Evolutionary conservation across 345 rosid species (phyloP).

Genomic region (Cochlearia excelsa): DNA sequence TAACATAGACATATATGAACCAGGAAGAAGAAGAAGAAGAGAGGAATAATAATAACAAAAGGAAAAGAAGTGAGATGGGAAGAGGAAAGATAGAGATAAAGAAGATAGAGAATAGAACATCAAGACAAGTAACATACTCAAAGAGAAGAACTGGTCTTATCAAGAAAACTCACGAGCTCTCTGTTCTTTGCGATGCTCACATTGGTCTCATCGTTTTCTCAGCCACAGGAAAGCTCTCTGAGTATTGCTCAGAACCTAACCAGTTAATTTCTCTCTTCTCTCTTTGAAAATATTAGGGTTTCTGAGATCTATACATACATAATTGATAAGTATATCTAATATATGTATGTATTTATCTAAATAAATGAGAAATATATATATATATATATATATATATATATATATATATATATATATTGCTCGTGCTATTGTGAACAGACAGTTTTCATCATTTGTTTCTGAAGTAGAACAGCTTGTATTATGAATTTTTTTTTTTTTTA

Average conservation of each 20-base stretch:
- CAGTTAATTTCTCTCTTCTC: conserved; percentile 30
- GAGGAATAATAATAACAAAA: conserved; percentile 3
- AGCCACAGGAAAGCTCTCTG: conserved; percentile 41
- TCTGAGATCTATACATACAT: conserved; percentile 30
- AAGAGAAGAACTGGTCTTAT: conserved; percentile 51
- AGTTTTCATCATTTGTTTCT: conserved; percentile 37
- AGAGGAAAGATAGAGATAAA: conserved; percentile 38
- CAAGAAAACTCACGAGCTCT: conserved; percentile 48
- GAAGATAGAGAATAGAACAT: conserved; percentile 44
- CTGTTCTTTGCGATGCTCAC: conserved; percentile 51
- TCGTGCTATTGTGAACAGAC: conserved; percentile 32
- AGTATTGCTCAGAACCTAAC: conserved; percentile 37
- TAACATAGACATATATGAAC: conserved; percentile 11
- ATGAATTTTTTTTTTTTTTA: conserved; percentile 21
- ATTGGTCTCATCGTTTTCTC: conserved; percentile 52
- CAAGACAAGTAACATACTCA: conserved; percentile 47
- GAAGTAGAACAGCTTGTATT: conserved; percentile 16
- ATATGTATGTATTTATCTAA: conserved; percentile 17
- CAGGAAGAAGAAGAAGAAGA: conserved; percentile 28
- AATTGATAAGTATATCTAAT: too few relatives aligned
- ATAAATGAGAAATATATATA: conserved; percentile 18
- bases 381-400: too few relatives aligned
- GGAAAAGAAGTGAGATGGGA: conserved; percentile 38
- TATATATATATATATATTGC: background rate
- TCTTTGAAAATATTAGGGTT: conserved; percentile 31